Base-by-base conservation (phyloP, 106 monocot genomes). In the Apostasia shenzhenica region DNA sequence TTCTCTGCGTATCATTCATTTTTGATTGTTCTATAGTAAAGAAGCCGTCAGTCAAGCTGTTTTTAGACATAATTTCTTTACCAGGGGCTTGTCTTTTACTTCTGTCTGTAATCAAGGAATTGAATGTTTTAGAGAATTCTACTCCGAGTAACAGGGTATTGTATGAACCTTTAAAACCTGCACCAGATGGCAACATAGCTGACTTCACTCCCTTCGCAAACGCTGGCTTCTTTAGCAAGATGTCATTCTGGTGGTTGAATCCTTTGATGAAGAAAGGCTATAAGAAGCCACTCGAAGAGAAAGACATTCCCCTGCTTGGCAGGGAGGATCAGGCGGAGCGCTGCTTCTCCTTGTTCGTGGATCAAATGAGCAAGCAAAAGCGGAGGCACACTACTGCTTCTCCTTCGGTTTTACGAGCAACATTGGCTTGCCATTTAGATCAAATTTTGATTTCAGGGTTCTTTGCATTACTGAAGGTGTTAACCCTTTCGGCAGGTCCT, bases 171-270 rank as follows among this genome's bases (percentile, higher is more conserved):
- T 63, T 95, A 48, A 83, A 70, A 53, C 50, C 55, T 61, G 72
- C 79, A 42, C 3, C 48, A 12, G n/a, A 67, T 2, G 40, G 0
- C 6, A 59, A 13, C 26, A 57, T 37, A 48, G n/a, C 52, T 55
- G 75, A 75, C 47, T 74, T 78, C 2, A 83, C 86, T 56, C 73
- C 74, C 50, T 87, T 84, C 55, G 78, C 92, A 5, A 81, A 9
- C 42, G 97, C 92, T 64, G 87, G 92, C 1, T 67, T 92, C 50
- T 52, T 89, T 10, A 89, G 86, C 57, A 85, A 50, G 71, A 67
- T 93, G 74, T 71, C 89, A 41, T 99, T 99, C 64, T 90, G 92
- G 89, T 99, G 97, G 97, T 59, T 99, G 75, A 99, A 99, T 67
- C 78, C 97, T 70, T 65, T 97, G 67, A 97, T 99, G 86, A 85